Conservation (phyloP, 805 yeast species). For the Grigorovia yakushimaensis region DNA sequence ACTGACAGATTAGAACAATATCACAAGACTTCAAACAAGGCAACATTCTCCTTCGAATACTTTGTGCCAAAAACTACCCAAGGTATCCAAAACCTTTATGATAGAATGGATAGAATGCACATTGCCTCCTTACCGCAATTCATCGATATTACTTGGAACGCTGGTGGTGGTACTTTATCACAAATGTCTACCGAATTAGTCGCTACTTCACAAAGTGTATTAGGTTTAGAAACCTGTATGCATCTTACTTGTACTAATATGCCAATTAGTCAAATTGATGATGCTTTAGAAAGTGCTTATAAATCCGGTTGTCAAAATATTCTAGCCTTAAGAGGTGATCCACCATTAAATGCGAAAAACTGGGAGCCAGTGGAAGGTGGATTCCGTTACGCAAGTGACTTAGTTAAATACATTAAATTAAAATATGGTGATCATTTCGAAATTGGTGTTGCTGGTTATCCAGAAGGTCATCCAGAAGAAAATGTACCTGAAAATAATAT, state of each 20-base stretch:
- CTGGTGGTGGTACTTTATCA: constrained; percentile 76
- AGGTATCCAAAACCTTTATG: constrained; percentile 92
- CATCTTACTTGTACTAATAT: constrained; percentile 95
- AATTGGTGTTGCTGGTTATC: constrained; percentile 95
- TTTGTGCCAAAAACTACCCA: constrained; percentile 96
- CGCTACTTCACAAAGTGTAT: constrained; percentile 76
- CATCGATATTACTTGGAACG: constrained; percentile 97
- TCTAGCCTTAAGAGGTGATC: constrained; percentile 91
- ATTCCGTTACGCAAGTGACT: constrained; percentile 79
- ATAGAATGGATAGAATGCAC: constrained; percentile 96
- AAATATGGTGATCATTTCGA: constrained; percentile 83
- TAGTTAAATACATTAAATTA: constrained; percentile 62
- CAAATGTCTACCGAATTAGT: constrained; percentile 86
- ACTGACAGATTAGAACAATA: constrained; percentile 30
- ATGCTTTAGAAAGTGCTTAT: constrained; percentile 77
- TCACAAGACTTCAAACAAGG: constrained; percentile 27
- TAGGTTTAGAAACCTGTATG: constrained; percentile 95
- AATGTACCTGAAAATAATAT: constrained; percentile 38
- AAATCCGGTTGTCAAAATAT: constrained; percentile 92
- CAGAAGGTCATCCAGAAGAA: constrained; percentile 96
- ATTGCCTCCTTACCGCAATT: constrained; percentile 75
- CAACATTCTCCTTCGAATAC: constrained; percentile 92
- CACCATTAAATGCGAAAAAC: constrained; percentile 48
- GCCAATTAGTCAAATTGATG: constrained; percentile 71
- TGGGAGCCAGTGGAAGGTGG: constrained; percentile 54